A percentile compares a stretch with the other conserved stretches of the same genome.
Evolutionary conservation across 176 grass and related monocot species (phyloP).

Genomic region (Zoysia pacifica): DNA sequence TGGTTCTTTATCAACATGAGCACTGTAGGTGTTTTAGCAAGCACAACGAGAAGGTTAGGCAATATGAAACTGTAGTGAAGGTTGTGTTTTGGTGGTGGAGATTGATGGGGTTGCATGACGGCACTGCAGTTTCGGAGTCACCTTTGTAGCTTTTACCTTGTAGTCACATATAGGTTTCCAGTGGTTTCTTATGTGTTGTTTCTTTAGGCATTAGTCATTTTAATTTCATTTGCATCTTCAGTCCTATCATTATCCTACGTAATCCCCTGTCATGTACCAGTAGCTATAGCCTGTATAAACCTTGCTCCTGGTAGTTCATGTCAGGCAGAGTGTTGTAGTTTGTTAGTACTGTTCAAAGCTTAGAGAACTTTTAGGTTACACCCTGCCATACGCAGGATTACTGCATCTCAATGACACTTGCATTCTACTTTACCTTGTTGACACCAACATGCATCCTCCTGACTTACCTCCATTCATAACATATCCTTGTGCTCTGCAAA

Average conservation of each 20-base stretch:
- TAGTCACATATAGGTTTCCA: conserved; percentile 12
- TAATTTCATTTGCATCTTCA: conserved; percentile 37
- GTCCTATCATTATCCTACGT: conserved; percentile 4
- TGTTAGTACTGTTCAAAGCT: conserved; percentile 26
- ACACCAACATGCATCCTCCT: conserved; percentile 2
- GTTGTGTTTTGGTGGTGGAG: conserved; percentile 21
- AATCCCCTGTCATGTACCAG: not conserved
- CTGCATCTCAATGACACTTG: conserved; percentile 35
- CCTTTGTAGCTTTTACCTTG: conserved; percentile 55
- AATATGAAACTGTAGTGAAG: conserved; percentile 31
- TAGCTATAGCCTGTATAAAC: conserved; percentile 33
- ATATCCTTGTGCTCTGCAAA: conserved; percentile 47
- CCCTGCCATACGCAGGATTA: conserved; percentile 39
- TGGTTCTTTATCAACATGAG: conserved; percentile 28
- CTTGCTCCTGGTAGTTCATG: conserved; percentile 39
- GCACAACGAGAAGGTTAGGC: conserved; percentile 28
- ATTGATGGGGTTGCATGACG: conserved; percentile 19
- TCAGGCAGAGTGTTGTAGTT: conserved; percentile 25
- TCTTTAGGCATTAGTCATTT: conserved; percentile 40
- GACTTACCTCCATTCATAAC: conserved; percentile 39
- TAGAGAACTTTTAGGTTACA: conserved; percentile 24
- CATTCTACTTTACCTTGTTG: conserved; percentile 35
- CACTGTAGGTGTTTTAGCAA: conserved; percentile 37
- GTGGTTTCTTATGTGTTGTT: conserved; percentile 22
- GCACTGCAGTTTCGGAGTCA: conserved; percentile 26